Evolutionary conservation across 2,329 filamentous ascomycete genomes (phyloP).

Genomic region (Xylaria arbuscula): DNA sequence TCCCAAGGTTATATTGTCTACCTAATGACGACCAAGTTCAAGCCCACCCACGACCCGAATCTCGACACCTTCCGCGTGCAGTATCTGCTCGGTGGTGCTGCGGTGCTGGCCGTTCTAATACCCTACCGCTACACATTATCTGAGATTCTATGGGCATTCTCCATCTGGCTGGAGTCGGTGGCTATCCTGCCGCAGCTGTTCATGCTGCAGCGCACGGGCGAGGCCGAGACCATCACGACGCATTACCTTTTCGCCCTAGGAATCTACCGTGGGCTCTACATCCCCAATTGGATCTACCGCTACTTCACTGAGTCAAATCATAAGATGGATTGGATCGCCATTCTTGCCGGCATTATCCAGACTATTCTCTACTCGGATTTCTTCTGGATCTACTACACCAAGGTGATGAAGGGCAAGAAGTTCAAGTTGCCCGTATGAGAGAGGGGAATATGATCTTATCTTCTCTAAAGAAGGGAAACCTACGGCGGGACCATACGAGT

Average conservation of each 20-base stretch:
- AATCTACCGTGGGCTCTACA: conserved; percentile 91
- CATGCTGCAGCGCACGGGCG: conserved; percentile 96
- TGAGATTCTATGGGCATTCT: conserved; percentile 97
- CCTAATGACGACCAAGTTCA: conserved; percentile 97
- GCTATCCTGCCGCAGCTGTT: conserved; percentile 97
- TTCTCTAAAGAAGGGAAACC: not conserved
- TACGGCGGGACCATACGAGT: not conserved
- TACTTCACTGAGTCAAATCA: conserved; percentile 80
- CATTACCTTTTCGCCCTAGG: conserved; percentile 97
- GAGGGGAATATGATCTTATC: not conserved
- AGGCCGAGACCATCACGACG: conserved; percentile 99
- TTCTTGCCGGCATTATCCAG: conserved; percentile 90
- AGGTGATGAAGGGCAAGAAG: conserved; percentile 90
- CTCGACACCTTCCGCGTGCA: conserved; percentile 97
- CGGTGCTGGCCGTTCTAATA: conserved; percentile 81
- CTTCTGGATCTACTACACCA: conserved; percentile 99
- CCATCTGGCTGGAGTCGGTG: conserved; percentile 96
- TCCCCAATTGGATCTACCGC: conserved; percentile 97
- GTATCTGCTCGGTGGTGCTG: conserved; percentile 87
- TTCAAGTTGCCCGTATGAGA: conserved; percentile 83
- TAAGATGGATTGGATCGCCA: conserved; percentile 84
- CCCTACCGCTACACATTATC: conserved; percentile 84
- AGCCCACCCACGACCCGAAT: conserved; percentile 96
- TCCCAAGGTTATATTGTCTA: conserved; percentile 95
- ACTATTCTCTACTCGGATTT: conserved; percentile 98